Base-by-base conservation (phyloP, 2,329 filamentous ascomycete species). In the Pseudogymnoascus sp. region DNA sequence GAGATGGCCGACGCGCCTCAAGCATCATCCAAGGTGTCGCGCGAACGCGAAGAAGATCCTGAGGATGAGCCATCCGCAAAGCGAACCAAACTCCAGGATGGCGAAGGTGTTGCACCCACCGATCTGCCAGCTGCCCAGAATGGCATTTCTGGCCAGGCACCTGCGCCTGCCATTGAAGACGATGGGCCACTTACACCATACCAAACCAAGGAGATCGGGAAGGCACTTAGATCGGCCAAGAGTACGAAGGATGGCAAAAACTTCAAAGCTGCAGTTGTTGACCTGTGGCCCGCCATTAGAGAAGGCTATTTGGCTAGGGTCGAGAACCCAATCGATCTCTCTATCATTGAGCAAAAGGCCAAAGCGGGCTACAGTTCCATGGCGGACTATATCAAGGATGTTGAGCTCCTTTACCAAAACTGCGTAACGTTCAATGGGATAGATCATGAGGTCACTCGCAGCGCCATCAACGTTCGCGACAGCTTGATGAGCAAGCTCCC, bases 401-500 rank as follows among this genome's bases (percentile, higher is more conserved):
- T 97, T 61, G 78, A 87, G 33, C 81, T 92, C 62, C 89, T 99
- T 73, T 84, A 93, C 66, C 79, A 86, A 64, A 99, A 99, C 73
- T 86, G 89, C 0, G 73, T 88, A 38, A 78, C 79, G 0, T 99
- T 96, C 82, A 99, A 99, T 73, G 93, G 93, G 12, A 78, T 83
- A 0, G 78, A 84, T 4, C 93, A 98, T 71, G 78, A 84, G 0
- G 86, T 98, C 59, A 89, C 92, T 0, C 78, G 80, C 46, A 59
- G 65, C 28, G 84, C 81, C 61, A 78, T 82, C 62, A 78, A 78
- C 8, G 83, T 82, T 61, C 87, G 88, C 70, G 76, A 85, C 40
- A 83, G 82, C 68, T 82, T 86, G 64, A 81, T 90, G 76, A 75
- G 75, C 46, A 84, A 82, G 65, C 78, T 89, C 26, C 79, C 80